These are phyloP conservation scores for Petrea volubilis DNA, from an alignment of 257 asterid species.

Conservation along the genomic window DNA sequence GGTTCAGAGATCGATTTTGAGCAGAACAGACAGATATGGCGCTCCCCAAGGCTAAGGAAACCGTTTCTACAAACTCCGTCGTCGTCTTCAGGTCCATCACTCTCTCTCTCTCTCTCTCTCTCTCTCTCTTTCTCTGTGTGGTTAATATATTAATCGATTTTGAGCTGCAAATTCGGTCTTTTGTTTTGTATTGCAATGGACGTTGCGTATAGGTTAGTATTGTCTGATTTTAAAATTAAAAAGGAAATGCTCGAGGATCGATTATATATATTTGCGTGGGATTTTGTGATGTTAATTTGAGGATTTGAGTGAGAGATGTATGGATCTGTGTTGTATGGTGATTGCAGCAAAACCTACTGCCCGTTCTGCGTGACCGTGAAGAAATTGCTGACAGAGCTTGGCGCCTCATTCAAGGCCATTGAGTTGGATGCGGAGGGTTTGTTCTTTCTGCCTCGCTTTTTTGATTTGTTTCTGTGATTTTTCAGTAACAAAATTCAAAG, in stretches of 20 bases:
- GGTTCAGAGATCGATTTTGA: neutral
- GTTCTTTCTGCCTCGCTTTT: conserved; percentile 22
- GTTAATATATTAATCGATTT: neutral
- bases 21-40: conserved; percentile 45
- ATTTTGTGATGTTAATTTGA: conserved; percentile 13
- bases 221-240: neutral
- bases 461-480: neutral
- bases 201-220: neutral
- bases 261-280: neutral
- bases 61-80: conserved; percentile 59
- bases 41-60: conserved; percentile 75
- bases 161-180: neutral
- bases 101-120: conserved; percentile 8
- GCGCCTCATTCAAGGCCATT: conserved; percentile 69
- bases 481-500: neutral
- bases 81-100: conserved; percentile 96
- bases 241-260: neutral
- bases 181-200: neutral
- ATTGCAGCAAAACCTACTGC: conserved; percentile 78
- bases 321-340: conserved; percentile 11
- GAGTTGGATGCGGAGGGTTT: conserved; percentile 73
- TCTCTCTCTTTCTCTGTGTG: neutral
- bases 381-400: conserved; percentile 64
- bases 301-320: neutral
- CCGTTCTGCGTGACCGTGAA: conserved; percentile 75